Base-by-base conservation (phyloP, 2,329 filamentous ascomycete genomes). In the Shiraia bambusicola region DNA sequence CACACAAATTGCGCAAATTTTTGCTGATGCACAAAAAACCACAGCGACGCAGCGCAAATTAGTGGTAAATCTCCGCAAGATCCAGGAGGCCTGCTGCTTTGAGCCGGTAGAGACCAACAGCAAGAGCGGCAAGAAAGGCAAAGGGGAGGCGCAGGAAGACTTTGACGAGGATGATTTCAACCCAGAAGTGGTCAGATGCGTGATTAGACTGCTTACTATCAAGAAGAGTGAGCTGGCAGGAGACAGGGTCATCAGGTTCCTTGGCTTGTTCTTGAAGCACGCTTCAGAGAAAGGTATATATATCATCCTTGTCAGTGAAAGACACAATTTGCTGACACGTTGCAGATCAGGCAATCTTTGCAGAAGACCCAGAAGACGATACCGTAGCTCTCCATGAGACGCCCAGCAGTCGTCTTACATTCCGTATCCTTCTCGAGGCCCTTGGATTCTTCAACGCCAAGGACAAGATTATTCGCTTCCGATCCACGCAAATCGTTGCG, bases 221-320 rank as follows among this genome's bases (percentile, higher is more conserved):
- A 95, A 92, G 76, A 97, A 96, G 76, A 86, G 87, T 27, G 93
- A 98, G 71, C 77, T 81, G 11, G 91, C 88, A 2, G 93, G 90
- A 16, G 92, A 97, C 66, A 84, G 88, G 58, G 80, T 87, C 12
- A 81, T 97, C 44, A 82, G 87, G 32, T 98, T 98, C 65, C 72
- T 94, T 48, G 89, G 88, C n/a, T 75, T 89, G 28, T 98, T 95
- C 67, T 72, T 98, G 57, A 83, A 83, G 50, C 81, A 90, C 61
- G 76, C 81, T 1, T 73, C 72, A 12, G 78, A 82, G 44, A 84
- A 82, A 63, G 78, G 78, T 75, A 61, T 37, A 13, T 75, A 61
- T 37, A 13, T 29, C 11, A 16, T 6, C 4, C 7, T 27, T 6
- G 2, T 29, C 24, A 9, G 9, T 14, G 26, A 28, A 3, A 6